phyloP scores from a whole-genome alignment of 2,329 filamentous ascomycete genomes.

The Pseudogymnoascus pannorum region DNA sequence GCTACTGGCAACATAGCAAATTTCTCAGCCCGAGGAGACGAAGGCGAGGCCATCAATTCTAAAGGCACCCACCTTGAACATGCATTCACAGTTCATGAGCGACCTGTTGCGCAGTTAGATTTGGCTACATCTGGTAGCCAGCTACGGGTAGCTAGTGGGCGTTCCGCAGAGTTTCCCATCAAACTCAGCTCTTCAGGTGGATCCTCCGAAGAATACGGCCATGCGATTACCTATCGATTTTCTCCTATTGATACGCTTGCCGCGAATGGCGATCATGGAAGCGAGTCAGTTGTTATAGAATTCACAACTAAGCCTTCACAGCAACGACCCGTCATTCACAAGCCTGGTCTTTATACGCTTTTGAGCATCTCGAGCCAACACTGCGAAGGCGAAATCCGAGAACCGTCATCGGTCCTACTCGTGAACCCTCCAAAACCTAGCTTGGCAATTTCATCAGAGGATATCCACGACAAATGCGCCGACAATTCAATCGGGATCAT shows the following conservation, averaged over 20 bases:
- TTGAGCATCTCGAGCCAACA: slow-evolving; percentile 71
- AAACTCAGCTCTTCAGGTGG: slow-evolving; percentile 57
- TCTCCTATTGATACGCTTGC: slow-evolving; percentile 64
- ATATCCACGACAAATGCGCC: slow-evolving; percentile 90
- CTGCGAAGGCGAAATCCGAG: slow-evolving; percentile 81
- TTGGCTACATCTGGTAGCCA: slow-evolving; percentile 75
- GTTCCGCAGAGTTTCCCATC: slow-evolving; percentile 61
- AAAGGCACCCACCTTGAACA: slow-evolving; percentile 62
- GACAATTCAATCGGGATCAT: slow-evolving; percentile 86
- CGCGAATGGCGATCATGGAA: slow-evolving; percentile 61
- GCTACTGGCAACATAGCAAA: slow-evolving; percentile 79
- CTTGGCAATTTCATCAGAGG: slow-evolving; percentile 64
- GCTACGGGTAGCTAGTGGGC: slow-evolving; percentile 74
- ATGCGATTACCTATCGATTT: slow-evolving; percentile 75
- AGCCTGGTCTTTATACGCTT: slow-evolving; percentile 80
- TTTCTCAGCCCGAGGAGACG: slow-evolving; percentile 60
- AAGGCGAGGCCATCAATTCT: slow-evolving; percentile 53
- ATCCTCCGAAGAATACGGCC: slow-evolving; percentile 52
- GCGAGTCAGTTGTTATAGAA: slow-evolving; percentile 48
- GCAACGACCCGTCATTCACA: slow-evolving; percentile 61
- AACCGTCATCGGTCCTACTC: slow-evolving; percentile 88
- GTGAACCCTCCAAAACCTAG: slow-evolving; percentile 86
- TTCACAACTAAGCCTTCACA: slow-evolving; percentile 54
- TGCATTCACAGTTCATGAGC: slow-evolving; percentile 77
- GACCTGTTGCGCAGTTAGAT: slow-evolving; percentile 63